These are phyloP conservation scores for Adansonia madagascariensis DNA, from an alignment of 441 rosid genomes.

Conservation along the genomic window DNA sequence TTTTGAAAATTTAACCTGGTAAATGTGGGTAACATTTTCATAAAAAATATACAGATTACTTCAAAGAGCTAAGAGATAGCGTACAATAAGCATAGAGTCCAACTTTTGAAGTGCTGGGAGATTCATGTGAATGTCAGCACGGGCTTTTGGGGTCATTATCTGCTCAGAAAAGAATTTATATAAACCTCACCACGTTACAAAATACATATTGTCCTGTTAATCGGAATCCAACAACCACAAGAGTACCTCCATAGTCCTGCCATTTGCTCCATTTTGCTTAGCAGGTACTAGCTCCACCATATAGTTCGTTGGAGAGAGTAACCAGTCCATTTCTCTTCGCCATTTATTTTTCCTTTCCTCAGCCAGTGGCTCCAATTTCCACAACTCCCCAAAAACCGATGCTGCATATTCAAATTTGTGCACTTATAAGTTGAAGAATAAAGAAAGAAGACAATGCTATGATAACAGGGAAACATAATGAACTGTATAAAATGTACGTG, in stretches of 20 bases:
- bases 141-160: slow-evolving; percentile 95
- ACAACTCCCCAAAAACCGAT: slow-evolving; percentile 85
- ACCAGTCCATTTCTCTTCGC: slow-evolving; percentile 94
- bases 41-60: background rate
- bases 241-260: slow-evolving; percentile 77
- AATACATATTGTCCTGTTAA: slow-evolving; percentile 7
- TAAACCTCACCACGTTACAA: slow-evolving; percentile 19
- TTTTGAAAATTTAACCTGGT: slow-evolving; percentile 10
- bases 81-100: slow-evolving; percentile 92
- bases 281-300: slow-evolving; percentile 97
- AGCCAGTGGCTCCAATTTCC: slow-evolving; percentile 91
- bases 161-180: slow-evolving; percentile 45
- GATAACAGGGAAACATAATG: slow-evolving; percentile 14
- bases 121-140: slow-evolving; percentile 91
- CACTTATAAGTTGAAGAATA: slow-evolving; percentile 18
- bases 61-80: slow-evolving; percentile 39
- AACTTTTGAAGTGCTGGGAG: slow-evolving; percentile 94
- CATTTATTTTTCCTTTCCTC: slow-evolving; percentile 82
- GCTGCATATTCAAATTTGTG: slow-evolving; percentile 52
- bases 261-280: slow-evolving; percentile 79
- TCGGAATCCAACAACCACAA: slow-evolving; percentile 21
- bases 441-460: slow-evolving; percentile 10
- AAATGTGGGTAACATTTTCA: slow-evolving; percentile 11
- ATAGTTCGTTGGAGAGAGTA: slow-evolving; percentile 86
- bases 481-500: slow-evolving; percentile 7